These are phyloP conservation scores for Lenzites betulinus DNA, from an alignment of 768 basidiomycete genomes.

Conservation along the genomic window DNA sequence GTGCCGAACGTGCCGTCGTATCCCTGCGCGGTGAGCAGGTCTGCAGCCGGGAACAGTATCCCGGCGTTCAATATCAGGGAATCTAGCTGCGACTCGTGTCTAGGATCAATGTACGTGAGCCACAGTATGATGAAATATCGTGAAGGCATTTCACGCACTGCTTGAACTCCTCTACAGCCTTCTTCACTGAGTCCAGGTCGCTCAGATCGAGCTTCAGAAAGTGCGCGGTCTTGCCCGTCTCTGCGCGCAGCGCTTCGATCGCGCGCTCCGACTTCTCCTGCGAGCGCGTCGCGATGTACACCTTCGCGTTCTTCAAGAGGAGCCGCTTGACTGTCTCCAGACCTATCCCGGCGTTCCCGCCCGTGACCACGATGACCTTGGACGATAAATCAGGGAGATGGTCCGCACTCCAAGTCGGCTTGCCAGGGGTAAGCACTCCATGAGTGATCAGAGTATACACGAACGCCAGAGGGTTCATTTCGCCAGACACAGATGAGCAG, in stretches of 20 bases:
- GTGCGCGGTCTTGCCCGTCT: constrained; percentile 41
- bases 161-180: constrained; percentile 40
- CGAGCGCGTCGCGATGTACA: constrained; percentile 57
- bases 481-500: too few species aligned
- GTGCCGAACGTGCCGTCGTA: constrained; percentile 58
- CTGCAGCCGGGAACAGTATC: constrained; percentile 43
- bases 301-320: constrained; percentile 58
- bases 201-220: constrained; percentile 46
- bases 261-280: constrained; percentile 45
- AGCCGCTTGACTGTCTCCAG: constrained; percentile 59
- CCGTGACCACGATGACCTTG: constrained; percentile 40
- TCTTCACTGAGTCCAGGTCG: constrained; percentile 37
- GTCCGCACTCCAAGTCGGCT: constrained; percentile 40
- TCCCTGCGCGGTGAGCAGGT: constrained; percentile 44
- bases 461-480: too few species aligned
- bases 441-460: not conserved
- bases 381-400: constrained; percentile 49
- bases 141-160: constrained; percentile 24
- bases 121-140: too few species aligned
- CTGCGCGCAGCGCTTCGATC: constrained; percentile 49
- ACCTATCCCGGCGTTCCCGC: constrained; percentile 51
- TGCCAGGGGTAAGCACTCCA: not conserved
- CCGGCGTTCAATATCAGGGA: constrained; percentile 54
- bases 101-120: constrained; percentile 14
- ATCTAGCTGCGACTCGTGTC: constrained; percentile 48